A percentile compares a stretch with the other conserved stretches of the same genome.
Evolutionary conservation across 345 rosid genomes (phyloP).

Genomic region (Linum usitatissimum): DNA sequence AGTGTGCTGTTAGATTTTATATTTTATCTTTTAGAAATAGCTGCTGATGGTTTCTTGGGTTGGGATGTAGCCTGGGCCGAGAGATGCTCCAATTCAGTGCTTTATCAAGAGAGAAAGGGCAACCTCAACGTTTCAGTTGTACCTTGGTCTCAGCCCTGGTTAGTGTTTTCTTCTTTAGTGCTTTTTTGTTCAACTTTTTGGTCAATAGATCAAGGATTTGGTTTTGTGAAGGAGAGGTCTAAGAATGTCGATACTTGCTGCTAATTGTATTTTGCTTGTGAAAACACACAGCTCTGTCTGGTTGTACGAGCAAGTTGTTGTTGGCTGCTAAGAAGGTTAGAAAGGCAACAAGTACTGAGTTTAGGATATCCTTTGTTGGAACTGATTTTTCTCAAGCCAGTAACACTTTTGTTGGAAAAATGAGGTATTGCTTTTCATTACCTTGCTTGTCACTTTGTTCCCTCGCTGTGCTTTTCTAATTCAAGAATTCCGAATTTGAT

Average conservation of each 20-base stretch:
- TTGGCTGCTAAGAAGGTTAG: slow-evolving; percentile 79
- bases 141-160: slow-evolving; percentile 86
- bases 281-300: slow-evolving; percentile 47
- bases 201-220: not conserved
- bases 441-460: slow-evolving; percentile 3
- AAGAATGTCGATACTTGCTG: not conserved
- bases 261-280: slow-evolving; percentile 5
- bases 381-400: slow-evolving; percentile 57
- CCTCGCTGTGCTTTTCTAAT: slow-evolving; percentile 1
- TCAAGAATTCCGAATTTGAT: not conserved
- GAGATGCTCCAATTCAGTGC: slow-evolving; percentile 78
- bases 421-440: slow-evolving; percentile 37
- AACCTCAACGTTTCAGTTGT: slow-evolving; percentile 52
- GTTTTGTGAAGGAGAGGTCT: not conserved
- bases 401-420: slow-evolving; percentile 51
- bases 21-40: not conserved
- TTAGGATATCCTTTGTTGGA: slow-evolving; percentile 55
- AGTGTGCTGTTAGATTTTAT: not conserved
- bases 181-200: not conserved
- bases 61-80: slow-evolving; percentile 61
- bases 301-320: slow-evolving; percentile 60
- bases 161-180: slow-evolving; percentile 10
- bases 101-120: slow-evolving; percentile 71
- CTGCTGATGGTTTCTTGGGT: slow-evolving; percentile 9
- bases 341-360: slow-evolving; percentile 55